Base-by-base conservation (phyloP, 805 yeast genomes). In the Metschnikowia continentalis region DNA sequence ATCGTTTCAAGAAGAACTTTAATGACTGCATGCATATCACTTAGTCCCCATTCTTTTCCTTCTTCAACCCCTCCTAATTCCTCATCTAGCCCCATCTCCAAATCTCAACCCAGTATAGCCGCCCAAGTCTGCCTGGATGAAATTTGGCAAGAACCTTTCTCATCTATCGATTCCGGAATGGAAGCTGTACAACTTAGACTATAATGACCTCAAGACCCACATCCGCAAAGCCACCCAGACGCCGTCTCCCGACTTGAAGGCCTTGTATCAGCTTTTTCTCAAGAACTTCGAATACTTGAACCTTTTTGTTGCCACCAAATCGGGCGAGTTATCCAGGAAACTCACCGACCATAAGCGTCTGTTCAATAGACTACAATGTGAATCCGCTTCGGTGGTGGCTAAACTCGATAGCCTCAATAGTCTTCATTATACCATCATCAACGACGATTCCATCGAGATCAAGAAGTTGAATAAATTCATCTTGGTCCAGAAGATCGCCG, bases 101-200 rank as follows among this genome's bases (percentile, higher is more conserved):
- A 15, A 19, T 40, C 30, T 14, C 33, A 40, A 6, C 11, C 35
- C 35, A 30, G 19, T 2, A 20, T 17, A 15, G 30, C 35, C 11
- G 11, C 26, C 32, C 26, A 40, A 33, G 39, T 40, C 38, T 19
- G 6, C 38, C 30, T 43, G 26, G 45, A 91, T 91, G 98, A 92
- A 90, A 69, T 91, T 90, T 67, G 96, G 97, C 47, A 75, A 81
- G 39, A 90, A 86, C 61, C 76, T 91, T 20, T 73, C 79, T 48
- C 82, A 80, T 56, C 77, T 89, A 58, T 86, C 96, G 11, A 86
- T 90, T 22, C 90, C 91, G 1, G 94, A 88, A 70, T 91, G 98
- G 97, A 79, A 80, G 60, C 79, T 81, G 54, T 85, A 88, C 68
- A 90, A 91, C 66, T 76, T 91, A 38, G 90, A 89, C 61, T 91